A percentile compares a stretch with the other conserved stretches of the same genome.
Conservation (phyloP, 257 asterid genomes). For the Thymus quinquecostatus region DNA sequence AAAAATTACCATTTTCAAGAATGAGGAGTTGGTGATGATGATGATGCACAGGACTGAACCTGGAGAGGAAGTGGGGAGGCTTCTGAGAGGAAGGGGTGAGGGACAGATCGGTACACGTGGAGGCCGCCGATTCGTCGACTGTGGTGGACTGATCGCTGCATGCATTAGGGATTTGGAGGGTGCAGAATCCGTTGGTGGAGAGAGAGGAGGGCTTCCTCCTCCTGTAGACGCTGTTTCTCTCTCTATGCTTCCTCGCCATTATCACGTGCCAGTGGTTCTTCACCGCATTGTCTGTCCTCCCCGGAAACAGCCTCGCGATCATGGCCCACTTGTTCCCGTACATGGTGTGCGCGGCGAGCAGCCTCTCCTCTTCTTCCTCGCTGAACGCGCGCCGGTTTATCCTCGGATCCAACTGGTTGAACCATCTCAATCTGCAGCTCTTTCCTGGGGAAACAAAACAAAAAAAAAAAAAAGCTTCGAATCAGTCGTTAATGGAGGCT, state of each 20-base stretch:
- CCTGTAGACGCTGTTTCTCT: conserved; percentile 42
- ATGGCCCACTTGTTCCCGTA: conserved; percentile 61
- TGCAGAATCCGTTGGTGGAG: neutral
- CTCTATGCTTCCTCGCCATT: conserved; percentile 55
- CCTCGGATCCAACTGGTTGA: conserved; percentile 57
- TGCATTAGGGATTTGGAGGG: conserved; percentile 28
- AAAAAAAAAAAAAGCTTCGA: neutral
- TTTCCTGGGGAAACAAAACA: conserved; percentile 35
- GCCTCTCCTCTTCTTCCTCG: conserved; percentile 58
- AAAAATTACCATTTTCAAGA: conserved; percentile 27
- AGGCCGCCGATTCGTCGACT: conserved; percentile 38
- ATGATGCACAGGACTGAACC: conserved; percentile 35
- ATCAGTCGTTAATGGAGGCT: neutral
- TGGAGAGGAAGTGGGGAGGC: conserved; percentile 29
- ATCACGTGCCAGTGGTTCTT: conserved; percentile 67
- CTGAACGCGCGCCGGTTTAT: conserved; percentile 50
- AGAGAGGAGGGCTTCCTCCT: conserved; percentile 36
- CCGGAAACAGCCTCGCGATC: conserved; percentile 55
- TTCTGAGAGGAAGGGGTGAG: conserved; percentile 43
- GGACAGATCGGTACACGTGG: conserved; percentile 50
- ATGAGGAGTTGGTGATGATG: conserved; percentile 2
- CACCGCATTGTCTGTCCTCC: conserved; percentile 60
- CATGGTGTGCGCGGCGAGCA: conserved; percentile 45
- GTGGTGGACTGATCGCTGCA: conserved; percentile 25
- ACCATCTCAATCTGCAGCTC: conserved; percentile 65